Conservation (phyloP, 345 rosid genomes). For the Eutrema japonicum region DNA sequence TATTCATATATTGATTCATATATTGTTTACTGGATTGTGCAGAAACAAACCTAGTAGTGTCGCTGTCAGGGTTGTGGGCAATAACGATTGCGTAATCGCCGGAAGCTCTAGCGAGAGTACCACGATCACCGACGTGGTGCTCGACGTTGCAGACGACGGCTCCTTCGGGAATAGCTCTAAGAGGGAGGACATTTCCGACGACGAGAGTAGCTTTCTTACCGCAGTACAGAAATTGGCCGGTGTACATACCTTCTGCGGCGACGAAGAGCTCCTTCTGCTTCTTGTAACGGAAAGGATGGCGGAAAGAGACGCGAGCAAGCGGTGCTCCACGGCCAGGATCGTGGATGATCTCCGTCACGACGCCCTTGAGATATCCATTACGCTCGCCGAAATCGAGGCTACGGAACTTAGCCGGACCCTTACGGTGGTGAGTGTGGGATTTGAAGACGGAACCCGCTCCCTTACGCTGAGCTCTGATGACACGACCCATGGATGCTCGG, state of each 20-base stretch:
- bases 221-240: conserved; percentile 63
- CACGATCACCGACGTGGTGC: conserved; percentile 77
- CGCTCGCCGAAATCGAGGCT: conserved; percentile 74
- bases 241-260: conserved; percentile 68
- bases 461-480: conserved; percentile 75
- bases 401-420: conserved; percentile 76
- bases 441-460: conserved; percentile 83
- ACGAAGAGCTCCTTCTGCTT: conserved; percentile 78
- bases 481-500: conserved; percentile 61
- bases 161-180: conserved; percentile 73
- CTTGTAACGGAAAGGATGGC: conserved; percentile 75
- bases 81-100: conserved; percentile 71
- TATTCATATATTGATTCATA: not conserved
- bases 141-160: conserved; percentile 78
- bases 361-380: conserved; percentile 69
- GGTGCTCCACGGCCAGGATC: conserved; percentile 83
- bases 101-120: conserved; percentile 57
- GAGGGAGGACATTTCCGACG: conserved; percentile 62
- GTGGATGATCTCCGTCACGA: conserved; percentile 70
- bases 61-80: conserved; percentile 71
- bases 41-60: conserved; percentile 56
- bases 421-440: conserved; percentile 76
- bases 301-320: conserved; percentile 64
- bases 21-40: too few relatives aligned
- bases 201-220: conserved; percentile 58